A percentile compares a stretch with the other conserved stretches of the same genome.
These are phyloP conservation scores for Rubus parviflorus DNA, from an alignment of 306 rosid genomes.

Conservation along the genomic window DNA sequence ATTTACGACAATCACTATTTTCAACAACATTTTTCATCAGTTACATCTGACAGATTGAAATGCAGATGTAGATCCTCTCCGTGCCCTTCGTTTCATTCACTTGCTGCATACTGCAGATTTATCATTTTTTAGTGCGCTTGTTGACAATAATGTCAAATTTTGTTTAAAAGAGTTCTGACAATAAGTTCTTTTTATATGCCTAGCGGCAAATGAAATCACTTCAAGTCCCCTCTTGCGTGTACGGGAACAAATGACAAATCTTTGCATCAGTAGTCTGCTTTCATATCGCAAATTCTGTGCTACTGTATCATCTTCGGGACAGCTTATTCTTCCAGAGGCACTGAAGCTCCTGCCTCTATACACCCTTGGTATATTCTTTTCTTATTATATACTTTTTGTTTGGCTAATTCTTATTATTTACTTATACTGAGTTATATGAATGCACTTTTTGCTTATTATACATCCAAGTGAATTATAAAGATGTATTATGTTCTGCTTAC, in stretches of 20 bases:
- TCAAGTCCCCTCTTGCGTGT: constrained; percentile 71
- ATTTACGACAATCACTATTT: not conserved
- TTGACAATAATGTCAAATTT: not conserved
- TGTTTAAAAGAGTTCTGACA: constrained; percentile 14
- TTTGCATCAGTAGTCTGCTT: constrained; percentile 80
- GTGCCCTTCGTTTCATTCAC: not conserved
- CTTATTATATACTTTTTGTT: not conserved
- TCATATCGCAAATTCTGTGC: constrained; percentile 97
- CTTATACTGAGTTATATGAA: not conserved
- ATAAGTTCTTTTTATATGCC: constrained; percentile 16
- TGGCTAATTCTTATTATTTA: not conserved
- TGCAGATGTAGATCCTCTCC: not conserved
- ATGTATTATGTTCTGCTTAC: not conserved
- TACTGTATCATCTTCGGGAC: constrained; percentile 93
- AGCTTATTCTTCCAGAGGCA: constrained; percentile 98
- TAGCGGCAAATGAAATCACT: constrained; percentile 88
- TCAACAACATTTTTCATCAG: not conserved
- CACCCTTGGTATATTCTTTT: constrained; percentile 68
- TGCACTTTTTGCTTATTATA: not conserved
- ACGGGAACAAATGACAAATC: constrained; percentile 85
- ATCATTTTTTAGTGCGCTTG: not conserved
- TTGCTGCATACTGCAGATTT: constrained; percentile 6
- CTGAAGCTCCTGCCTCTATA: constrained; percentile 94
- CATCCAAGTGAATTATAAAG: not conserved
- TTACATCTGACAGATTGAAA: not conserved